These are phyloP conservation scores for Yamadazyma friedrichii DNA, from an alignment of 1,139 yeast genomes.

Conservation along the genomic window DNA sequence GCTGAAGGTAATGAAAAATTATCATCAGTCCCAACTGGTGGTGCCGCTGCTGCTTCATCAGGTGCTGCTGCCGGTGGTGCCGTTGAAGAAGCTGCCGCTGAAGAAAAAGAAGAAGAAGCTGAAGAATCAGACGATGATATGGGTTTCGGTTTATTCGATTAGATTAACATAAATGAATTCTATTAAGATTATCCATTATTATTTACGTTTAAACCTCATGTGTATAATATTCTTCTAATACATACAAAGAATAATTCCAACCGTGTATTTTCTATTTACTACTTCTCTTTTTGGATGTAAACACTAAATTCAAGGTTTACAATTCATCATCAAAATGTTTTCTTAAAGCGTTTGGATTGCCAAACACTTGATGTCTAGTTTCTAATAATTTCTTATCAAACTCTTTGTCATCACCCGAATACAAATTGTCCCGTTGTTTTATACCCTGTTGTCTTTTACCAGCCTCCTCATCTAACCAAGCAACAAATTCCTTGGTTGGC, in stretches of 20 bases:
- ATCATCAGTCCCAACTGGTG: conserved; percentile 97
- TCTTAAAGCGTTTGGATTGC: conserved; percentile 71
- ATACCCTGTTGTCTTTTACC: conserved; percentile 32
- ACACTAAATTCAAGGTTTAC: neutral
- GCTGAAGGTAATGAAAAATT: conserved; percentile 96
- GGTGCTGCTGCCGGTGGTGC: conserved; percentile 71
- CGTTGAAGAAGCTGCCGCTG: conserved; percentile 68
- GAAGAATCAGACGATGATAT: conserved; percentile 53
- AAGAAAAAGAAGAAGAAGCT: conserved; percentile 60
- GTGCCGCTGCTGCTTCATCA: conserved; percentile 80
- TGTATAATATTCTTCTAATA: conserved; percentile 9
- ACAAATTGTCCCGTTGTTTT: conserved; percentile 27
- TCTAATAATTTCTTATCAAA: conserved; percentile 49
- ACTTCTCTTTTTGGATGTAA: neutral
- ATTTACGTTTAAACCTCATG: conserved; percentile 4
- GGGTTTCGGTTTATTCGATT: conserved; percentile 57
- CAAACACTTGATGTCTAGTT: conserved; percentile 72
- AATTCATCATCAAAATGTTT: conserved; percentile 54
- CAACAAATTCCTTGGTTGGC: conserved; percentile 40
- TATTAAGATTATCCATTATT: neutral
- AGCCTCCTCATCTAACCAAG: conserved; percentile 62
- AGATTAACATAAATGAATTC: conserved; percentile 16
- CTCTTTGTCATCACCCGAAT: conserved; percentile 26
- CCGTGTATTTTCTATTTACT: neutral
- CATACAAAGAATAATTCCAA: conserved; percentile 4